phyloP scores from a whole-genome alignment of 1,284 basidiomycete species.

The Golubevia sp. region DNA sequence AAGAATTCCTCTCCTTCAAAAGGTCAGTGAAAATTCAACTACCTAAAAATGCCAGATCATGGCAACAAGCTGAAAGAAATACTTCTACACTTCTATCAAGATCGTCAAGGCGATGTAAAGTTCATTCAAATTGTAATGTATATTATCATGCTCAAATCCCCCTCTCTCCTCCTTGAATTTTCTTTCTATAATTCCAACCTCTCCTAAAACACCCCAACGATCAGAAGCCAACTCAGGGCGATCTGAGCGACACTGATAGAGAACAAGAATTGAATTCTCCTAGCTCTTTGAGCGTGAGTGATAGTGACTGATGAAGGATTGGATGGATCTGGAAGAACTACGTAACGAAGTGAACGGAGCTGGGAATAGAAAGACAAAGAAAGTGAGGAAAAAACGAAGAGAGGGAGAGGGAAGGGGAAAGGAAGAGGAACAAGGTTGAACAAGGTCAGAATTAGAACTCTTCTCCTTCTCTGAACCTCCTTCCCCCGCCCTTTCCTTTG shows the following conservation, averaged over 20 bases:
- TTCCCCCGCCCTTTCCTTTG: background rate
- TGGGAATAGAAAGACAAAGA: conserved; percentile 50
- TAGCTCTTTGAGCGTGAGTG: conserved; percentile 76
- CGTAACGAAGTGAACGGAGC: conserved; percentile 87
- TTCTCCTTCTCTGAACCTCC: too few relatives aligned
- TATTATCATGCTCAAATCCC: too few relatives aligned
- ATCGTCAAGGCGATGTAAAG: too few relatives aligned
- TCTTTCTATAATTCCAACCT: too few relatives aligned
- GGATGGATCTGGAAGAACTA: conserved; percentile 77
- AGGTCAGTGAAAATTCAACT: background rate
- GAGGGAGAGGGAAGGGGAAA: background rate
- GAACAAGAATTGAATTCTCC: conserved; percentile 84
- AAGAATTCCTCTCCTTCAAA: too few relatives aligned
- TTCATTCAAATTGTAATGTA: too few relatives aligned
- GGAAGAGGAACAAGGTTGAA: background rate
- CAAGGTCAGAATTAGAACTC: background rate
- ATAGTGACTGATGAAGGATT: conserved; percentile 68
- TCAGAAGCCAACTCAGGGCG: too few relatives aligned
- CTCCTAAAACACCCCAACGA: too few relatives aligned
- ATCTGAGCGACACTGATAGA: conserved; percentile 74
- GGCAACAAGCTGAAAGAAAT: too few relatives aligned
- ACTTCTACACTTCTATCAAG: too few relatives aligned
- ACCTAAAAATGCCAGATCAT: too few relatives aligned
- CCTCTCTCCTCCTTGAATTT: too few relatives aligned
- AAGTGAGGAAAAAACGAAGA: background rate